Conservation (phyloP, 2,329 filamentous ascomycete species). For the Trichoderma lentiforme region DNA sequence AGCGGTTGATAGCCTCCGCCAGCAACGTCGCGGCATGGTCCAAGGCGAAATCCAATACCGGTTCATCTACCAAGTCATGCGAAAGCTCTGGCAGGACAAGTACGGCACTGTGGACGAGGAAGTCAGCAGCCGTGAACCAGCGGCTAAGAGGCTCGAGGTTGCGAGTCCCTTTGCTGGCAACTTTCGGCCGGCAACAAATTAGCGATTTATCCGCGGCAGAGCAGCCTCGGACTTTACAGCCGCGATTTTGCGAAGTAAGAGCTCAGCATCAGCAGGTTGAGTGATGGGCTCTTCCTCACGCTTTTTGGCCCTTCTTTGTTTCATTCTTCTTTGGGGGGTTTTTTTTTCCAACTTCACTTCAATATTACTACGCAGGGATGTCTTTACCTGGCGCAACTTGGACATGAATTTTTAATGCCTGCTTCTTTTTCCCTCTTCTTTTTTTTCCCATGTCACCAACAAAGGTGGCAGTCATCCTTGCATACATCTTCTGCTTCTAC, state of each 20-base stretch:
- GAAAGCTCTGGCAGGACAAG: constrained; percentile 68
- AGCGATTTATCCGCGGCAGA: constrained; percentile 15
- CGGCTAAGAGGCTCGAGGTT: constrained; percentile 52
- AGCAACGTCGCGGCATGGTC: constrained; percentile 94
- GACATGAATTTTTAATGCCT: not conserved
- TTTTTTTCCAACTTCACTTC: not conserved
- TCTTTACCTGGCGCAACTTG: not conserved
- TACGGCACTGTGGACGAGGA: constrained; percentile 44
- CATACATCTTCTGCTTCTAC: not conserved
- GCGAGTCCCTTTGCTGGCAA: constrained; percentile 40
- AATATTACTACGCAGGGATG: not conserved
- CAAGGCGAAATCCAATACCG: constrained; percentile 80
- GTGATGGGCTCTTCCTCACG: not conserved
- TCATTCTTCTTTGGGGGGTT: not conserved
- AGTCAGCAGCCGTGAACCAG: constrained; percentile 40
- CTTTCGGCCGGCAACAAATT: constrained; percentile 9
- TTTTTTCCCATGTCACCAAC: not conserved
- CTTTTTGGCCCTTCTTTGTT: not conserved
- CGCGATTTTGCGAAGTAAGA: constrained; percentile 11
- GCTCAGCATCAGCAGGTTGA: constrained; percentile 9
- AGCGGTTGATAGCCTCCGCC: constrained; percentile 74
- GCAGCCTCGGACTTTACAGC: constrained; percentile 7
- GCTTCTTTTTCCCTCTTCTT: not conserved
- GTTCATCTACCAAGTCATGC: constrained; percentile 85
- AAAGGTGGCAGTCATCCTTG: not conserved